Percentiles rank a stretch among this genome's conserved stretches.
phyloP scores from a whole-genome alignment of 306 rosid genomes.

The Vigna nakashimae region DNA sequence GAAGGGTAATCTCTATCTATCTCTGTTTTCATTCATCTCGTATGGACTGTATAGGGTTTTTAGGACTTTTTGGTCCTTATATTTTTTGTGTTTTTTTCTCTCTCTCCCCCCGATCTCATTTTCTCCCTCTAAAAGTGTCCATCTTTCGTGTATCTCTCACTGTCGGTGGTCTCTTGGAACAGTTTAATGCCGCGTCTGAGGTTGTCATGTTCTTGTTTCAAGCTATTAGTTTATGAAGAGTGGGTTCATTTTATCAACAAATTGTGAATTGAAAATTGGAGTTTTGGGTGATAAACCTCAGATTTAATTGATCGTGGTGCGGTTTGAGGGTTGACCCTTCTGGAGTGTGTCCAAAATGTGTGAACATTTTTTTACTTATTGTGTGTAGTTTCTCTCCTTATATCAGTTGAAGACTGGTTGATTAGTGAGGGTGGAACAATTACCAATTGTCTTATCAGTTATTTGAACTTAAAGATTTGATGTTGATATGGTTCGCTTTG shows the following conservation, averaged over 20 bases:
- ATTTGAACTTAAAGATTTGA: slow-evolving; percentile 37
- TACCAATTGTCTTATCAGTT: slow-evolving; percentile 28
- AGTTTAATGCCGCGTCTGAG: slow-evolving; percentile 12
- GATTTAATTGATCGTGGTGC: slow-evolving; percentile 38
- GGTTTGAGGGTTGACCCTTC: slow-evolving; percentile 38
- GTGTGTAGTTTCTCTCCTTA: slow-evolving; percentile 7
- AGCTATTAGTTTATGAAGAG: neutral
- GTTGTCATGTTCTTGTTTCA: neutral
- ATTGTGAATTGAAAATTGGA: neutral
- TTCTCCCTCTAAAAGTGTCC: neutral
- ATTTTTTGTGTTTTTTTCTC: neutral
- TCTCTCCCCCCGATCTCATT: slow-evolving; percentile 29
- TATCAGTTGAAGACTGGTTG: slow-evolving; percentile 1
- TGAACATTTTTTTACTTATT: slow-evolving; percentile 13
- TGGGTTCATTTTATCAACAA: neutral
- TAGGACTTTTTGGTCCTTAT: neutral
- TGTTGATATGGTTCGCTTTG: slow-evolving; percentile 31
- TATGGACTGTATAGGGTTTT: slow-evolving; percentile 37
- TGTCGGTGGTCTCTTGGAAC: slow-evolving; percentile 37
- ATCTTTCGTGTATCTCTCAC: neutral
- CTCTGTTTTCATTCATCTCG: slow-evolving; percentile 2
- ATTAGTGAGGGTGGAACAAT: slow-evolving; percentile 25
- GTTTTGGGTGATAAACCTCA: slow-evolving; percentile 26
- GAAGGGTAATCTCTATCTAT: slow-evolving; percentile 58
- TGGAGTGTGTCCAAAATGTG: slow-evolving; percentile 28